Evolutionary conservation across 2,329 filamentous ascomycete species (phyloP).

Genomic region (Aspergillus sp.): DNA sequence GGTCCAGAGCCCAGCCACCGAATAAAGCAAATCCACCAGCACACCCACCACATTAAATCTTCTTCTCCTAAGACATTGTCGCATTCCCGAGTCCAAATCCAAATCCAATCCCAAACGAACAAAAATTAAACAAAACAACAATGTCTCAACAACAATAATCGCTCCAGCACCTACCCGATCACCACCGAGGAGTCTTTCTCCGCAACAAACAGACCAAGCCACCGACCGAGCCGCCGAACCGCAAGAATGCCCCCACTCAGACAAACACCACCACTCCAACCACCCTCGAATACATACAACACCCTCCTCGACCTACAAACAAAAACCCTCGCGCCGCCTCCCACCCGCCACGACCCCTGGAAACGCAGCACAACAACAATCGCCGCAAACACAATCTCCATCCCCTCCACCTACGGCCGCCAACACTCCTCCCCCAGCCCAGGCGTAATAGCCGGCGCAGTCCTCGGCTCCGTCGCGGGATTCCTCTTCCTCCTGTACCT

Average conservation of each 20-base stretch:
- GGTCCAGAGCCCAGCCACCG: slow-evolving; percentile 22
- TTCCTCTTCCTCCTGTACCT: slow-evolving; percentile 60
- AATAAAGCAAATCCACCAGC: slow-evolving; percentile 10
- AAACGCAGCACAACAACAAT: slow-evolving; percentile 1
- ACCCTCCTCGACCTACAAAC: neutral
- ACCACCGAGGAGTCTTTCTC: neutral
- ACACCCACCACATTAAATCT: neutral
- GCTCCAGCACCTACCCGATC: neutral
- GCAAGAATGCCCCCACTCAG: neutral
- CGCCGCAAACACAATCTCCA: slow-evolving; percentile 44
- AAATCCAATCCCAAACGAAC: neutral
- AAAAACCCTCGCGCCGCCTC: slow-evolving; percentile 3
- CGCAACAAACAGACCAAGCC: neutral
- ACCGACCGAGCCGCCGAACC: no score
- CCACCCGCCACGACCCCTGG: neutral
- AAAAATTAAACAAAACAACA: neutral
- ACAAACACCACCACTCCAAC: neutral
- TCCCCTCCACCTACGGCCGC: slow-evolving; percentile 65
- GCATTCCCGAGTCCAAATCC: neutral
- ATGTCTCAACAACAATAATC: slow-evolving; percentile 3
- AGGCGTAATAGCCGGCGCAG: slow-evolving; percentile 7
- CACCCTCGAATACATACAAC: neutral
- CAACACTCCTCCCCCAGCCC: slow-evolving; percentile 54
- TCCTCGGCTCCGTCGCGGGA: slow-evolving; percentile 51
- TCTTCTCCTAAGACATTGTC: neutral